A percentile compares a stretch with the other conserved stretches of the same genome.
These are phyloP conservation scores for Thielaviopsis populi DNA, from an alignment of 2,329 filamentous ascomycete genomes.

Conservation along the genomic window DNA sequence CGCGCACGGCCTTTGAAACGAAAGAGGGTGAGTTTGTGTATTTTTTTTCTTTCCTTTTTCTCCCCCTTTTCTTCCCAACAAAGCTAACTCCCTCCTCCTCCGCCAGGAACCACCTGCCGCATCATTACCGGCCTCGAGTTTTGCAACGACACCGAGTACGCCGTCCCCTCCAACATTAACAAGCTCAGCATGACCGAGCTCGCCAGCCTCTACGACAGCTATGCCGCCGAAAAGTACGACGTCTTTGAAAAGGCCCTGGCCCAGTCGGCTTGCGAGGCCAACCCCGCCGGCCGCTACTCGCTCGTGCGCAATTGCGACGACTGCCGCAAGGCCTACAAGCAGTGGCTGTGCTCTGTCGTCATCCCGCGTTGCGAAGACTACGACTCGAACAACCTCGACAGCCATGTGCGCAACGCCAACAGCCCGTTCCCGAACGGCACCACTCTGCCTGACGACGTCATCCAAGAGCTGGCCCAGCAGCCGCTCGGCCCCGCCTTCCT, in stretches of 20 bases:
- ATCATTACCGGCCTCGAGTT: conserved; percentile 78
- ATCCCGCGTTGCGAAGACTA: conserved; percentile 90
- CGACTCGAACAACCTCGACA: conserved; percentile 33
- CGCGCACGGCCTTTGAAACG: conserved; percentile 57
- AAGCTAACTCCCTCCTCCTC: background rate
- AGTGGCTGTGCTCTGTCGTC: conserved; percentile 85
- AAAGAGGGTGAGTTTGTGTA: conserved; percentile 48
- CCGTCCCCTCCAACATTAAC: conserved; percentile 65
- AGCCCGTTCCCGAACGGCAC: conserved; percentile 58
- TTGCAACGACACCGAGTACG: conserved; percentile 77
- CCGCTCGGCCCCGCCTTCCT: conserved; percentile 26
- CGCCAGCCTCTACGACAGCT: conserved; percentile 60
- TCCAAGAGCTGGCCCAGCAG: conserved; percentile 21
- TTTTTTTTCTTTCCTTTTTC: background rate
- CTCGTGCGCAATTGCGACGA: conserved; percentile 61
- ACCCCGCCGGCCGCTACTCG: conserved; percentile 60
- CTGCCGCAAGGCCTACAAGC: conserved; percentile 70
- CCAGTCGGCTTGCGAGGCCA: conserved; percentile 73
- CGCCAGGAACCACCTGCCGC: conserved; percentile 60
- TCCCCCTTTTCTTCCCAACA: background rate
- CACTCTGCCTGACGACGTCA: conserved; percentile 26
- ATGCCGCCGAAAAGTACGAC: conserved; percentile 52
- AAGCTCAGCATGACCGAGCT: conserved; percentile 46
- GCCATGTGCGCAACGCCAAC: conserved; percentile 50
- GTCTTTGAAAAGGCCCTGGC: conserved; percentile 71